Base-by-base conservation (phyloP, 1,284 basidiomycete species). In the Ustilago loliicola region DNA sequence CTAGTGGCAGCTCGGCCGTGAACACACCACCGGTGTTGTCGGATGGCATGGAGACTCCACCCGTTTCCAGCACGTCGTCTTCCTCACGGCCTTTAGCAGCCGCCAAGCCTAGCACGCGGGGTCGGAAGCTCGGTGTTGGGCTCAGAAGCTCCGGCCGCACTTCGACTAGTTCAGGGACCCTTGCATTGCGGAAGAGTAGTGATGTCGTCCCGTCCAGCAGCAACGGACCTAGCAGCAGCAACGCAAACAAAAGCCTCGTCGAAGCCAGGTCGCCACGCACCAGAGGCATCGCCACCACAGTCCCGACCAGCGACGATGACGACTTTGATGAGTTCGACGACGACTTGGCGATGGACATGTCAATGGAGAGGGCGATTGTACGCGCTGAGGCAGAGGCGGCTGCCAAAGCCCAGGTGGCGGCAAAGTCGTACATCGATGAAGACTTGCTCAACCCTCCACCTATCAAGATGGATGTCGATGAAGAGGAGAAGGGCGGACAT, bases 41-140 rank as follows among this genome's bases (percentile, higher is more conserved):
- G 11, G 66, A 68, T 19, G 61, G 58, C 23, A 34, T 73, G 23
- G 11, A 36, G 5, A 58, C 65, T 6, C 34, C 61, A 13, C 53
- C 66, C 3, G 1, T 68, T 1, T 57, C 58, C 13, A 59, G 58
- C 50, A 36, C 50, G 2, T 65, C 61, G 5, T 73, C 71, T 3
- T 73, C 71, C 13, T 61, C 58, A 15, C 52, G 54, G 29, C 61
- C 71, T 1, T 21, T 73, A n/a, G 66, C 61, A 13, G 61, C 61
- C 2, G 7, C 25, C 29, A n/a, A 21, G 21, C 38, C 63, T 0
- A 29, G n/a, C 36, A 58, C 54, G 13, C 59, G 64, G 1, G 65
- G 66, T 19, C 67, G 52, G 42, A 67, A 64, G 59, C 61, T 73
- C 15, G 71, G 71, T 5, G 66, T 61, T 0, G 66, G 71, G 19